phyloP scores from a whole-genome alignment of 1,284 basidiomycete species.

The Heliocybe sulcata region DNA sequence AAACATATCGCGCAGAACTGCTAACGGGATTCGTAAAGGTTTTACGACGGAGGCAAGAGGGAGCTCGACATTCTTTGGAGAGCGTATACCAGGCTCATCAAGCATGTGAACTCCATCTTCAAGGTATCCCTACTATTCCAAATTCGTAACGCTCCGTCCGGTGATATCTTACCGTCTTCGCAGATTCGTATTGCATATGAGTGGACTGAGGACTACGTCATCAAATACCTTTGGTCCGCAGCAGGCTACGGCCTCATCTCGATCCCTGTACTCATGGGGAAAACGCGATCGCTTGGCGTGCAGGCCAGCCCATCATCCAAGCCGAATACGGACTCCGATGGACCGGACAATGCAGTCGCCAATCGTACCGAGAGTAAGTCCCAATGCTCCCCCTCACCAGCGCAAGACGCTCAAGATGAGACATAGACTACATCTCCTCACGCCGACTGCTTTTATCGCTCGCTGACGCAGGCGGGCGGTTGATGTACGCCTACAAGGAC shows the following conservation, averaged over 20 bases:
- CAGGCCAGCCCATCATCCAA: constrained; percentile 23
- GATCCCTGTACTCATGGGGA: constrained; percentile 74
- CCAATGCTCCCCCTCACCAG: background rate
- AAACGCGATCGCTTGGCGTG: constrained; percentile 36
- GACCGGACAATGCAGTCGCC: constrained; percentile 35
- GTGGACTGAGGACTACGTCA: constrained; percentile 91
- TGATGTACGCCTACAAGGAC: constrained; percentile 92
- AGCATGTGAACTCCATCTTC: constrained; percentile 90
- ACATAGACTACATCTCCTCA: constrained; percentile 91
- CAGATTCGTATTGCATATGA: constrained; percentile 80
- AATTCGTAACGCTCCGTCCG: background rate
- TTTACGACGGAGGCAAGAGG: constrained; percentile 86
- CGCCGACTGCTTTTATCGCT: constrained; percentile 88
- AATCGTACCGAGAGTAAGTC: constrained; percentile 56
- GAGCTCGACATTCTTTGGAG: constrained; percentile 81
- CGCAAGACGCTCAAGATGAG: too few species aligned
- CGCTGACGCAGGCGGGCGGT: constrained; percentile 89
- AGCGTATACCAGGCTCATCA: constrained; percentile 78
- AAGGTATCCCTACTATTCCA: constrained; percentile 43
- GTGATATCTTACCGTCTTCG: background rate
- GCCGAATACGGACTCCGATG: constrained; percentile 3
- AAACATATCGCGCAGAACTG: too few species aligned
- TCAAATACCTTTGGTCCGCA: constrained; percentile 93
- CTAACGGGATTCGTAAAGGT: too few species aligned
- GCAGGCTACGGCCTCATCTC: constrained; percentile 86